Evolutionary conservation across 208 protist genomes (phyloP).

Genomic region (Wallacemonas rigidus): DNA sequence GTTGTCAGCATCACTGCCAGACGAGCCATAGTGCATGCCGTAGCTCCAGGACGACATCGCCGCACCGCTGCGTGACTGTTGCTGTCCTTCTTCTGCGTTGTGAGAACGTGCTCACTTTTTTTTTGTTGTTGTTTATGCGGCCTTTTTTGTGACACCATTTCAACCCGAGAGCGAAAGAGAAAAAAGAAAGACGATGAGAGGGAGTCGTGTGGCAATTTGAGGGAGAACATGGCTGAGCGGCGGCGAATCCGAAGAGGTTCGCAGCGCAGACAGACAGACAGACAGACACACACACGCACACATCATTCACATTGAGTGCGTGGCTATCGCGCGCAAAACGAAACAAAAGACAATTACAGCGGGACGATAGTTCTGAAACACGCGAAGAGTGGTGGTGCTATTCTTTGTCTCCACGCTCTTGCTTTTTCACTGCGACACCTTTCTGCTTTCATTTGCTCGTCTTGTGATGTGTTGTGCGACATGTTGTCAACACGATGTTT

Average conservation of each 20-base stretch:
- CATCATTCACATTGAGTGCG: background rate
- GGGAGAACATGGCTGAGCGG: too few species aligned
- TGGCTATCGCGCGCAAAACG: background rate
- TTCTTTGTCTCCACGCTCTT: too few species aligned
- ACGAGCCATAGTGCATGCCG: background rate
- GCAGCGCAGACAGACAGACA: too few species aligned
- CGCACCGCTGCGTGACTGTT: background rate
- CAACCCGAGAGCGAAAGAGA: background rate
- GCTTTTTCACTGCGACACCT: too few species aligned
- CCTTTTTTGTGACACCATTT: background rate
- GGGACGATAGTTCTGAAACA: too few species aligned
- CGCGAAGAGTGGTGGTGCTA: too few species aligned
- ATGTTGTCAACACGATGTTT: too few species aligned
- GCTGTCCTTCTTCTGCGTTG: background rate
- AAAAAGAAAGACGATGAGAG: background rate
- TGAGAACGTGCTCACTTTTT: background rate
- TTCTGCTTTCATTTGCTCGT: too few species aligned
- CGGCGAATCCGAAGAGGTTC: too few species aligned
- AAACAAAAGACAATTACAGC: background rate
- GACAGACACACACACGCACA: background rate
- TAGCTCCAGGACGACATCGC: constrained; percentile 14
- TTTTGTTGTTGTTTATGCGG: background rate
- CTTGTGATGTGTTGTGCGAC: too few species aligned
- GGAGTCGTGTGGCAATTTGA: background rate
- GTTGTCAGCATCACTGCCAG: background rate